Base-by-base conservation (phyloP, 2,329 filamentous ascomycete genomes). In the Stromatinia cepivora region DNA sequence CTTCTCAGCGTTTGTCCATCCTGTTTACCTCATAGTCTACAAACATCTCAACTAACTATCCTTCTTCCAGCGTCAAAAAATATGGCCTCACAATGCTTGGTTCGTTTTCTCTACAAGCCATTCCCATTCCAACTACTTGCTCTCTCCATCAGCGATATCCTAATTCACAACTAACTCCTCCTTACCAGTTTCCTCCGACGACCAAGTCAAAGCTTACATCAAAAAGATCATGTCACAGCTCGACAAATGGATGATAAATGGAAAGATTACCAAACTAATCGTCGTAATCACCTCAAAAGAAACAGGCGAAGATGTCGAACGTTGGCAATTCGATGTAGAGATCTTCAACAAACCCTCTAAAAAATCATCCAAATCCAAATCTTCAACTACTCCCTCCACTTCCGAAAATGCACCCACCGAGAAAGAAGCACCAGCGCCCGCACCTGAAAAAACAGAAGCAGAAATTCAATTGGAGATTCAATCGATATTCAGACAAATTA, bases 171-270 rank as follows among this genome's bases (percentile, higher is more conserved):
- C 62, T 66, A 54, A 70, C 36, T 53, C 36, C 1, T 13, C 63
- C n/a, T 39, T 28, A 22, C 1, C 28, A 89, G 94, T 98, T 65
- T 96, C 94, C 45, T 88, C 93, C 73, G 95, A 99, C 80, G 95
- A 98, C 83, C 94, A 99, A 82, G 95, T 99, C 79, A 97, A 97
- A 81, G 93, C 94, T 45, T 99, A 99, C 82, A 97, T 99, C 84
- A 97, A 97, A 81, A 97, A 96, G 82, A 98, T 99, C 83, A 99
- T 97, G 94, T 90, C 90, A 39, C 95, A 99, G 81, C 88, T 99
- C 70, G 94, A 96, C 83, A 93, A 92, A 79, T 99, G 95, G 95
- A 98, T 98, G 93, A 86, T 93, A 66, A 92, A 91, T 76, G 93
- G 94, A 79, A 98, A 99, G 82, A 97, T 99, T 79, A 96, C 92